Evolutionary conservation across 495 filamentous ascomycete species (phyloP).

Genomic region (Lasiosphaeriaceae sp.): DNA sequence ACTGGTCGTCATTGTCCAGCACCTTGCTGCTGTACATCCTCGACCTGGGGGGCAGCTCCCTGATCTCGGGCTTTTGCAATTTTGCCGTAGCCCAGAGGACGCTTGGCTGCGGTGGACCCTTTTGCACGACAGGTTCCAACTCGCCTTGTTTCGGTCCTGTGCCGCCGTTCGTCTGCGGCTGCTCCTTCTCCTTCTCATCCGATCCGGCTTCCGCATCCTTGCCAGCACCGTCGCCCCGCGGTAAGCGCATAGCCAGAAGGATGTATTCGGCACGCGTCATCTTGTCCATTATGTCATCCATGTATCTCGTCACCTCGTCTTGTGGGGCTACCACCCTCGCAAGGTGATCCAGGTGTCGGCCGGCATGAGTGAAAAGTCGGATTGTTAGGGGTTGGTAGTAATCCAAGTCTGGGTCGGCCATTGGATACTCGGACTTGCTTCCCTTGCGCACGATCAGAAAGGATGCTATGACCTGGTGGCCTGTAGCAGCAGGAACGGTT

Average conservation of each 20-base stretch:
- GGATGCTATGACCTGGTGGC: slow-evolving; percentile 54
- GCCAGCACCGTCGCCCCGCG: slow-evolving; percentile 36
- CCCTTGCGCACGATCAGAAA: slow-evolving; percentile 64
- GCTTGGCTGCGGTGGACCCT: slow-evolving; percentile 16
- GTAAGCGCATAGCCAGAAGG: slow-evolving; percentile 62
- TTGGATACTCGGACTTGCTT: slow-evolving; percentile 48
- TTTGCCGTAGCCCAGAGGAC: slow-evolving; percentile 43
- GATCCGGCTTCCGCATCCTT: slow-evolving; percentile 10
- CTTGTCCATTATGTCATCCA: slow-evolving; percentile 77
- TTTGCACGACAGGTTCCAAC: neutral
- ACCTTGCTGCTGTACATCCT: slow-evolving; percentile 20
- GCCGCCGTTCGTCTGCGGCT: neutral
- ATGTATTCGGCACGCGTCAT: slow-evolving; percentile 68
- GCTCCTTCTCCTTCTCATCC: slow-evolving; percentile 26
- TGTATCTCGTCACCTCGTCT: slow-evolving; percentile 75
- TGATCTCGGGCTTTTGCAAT: slow-evolving; percentile 21
- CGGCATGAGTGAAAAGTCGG: slow-evolving; percentile 60
- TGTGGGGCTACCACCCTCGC: slow-evolving; percentile 70
- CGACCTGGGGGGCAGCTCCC: slow-evolving; percentile 24
- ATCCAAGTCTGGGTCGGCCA: slow-evolving; percentile 53
- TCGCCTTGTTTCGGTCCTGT: neutral
- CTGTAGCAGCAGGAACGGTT: slow-evolving; percentile 40
- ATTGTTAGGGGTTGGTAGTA: slow-evolving; percentile 92
- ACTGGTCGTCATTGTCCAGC: slow-evolving; percentile 38
- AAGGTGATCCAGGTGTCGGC: slow-evolving; percentile 68